Evolutionary conservation across 2,329 filamentous ascomycete genomes (phyloP).

Genomic region (Polytolypa hystricis): DNA sequence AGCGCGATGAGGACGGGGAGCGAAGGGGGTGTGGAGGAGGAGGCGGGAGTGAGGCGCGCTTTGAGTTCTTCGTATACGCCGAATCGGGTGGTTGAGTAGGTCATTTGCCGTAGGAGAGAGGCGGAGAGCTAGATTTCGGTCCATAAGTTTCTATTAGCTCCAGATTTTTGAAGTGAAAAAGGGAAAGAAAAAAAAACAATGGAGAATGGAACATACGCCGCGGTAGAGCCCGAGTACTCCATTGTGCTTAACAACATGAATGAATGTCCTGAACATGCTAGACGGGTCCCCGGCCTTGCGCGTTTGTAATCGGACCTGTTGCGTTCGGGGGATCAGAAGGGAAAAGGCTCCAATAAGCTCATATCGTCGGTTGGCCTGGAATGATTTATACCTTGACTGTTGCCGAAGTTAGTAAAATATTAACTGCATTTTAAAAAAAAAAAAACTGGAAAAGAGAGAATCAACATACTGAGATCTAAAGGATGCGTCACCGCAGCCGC

Average conservation of each 20-base stretch:
- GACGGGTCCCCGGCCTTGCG: constrained; percentile 63
- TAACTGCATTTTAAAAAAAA: not conserved
- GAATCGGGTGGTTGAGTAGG: constrained; percentile 93
- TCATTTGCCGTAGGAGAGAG: constrained; percentile 83
- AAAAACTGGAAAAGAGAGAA: constrained; percentile 1
- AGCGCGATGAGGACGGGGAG: constrained; percentile 72
- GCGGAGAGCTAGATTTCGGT: constrained; percentile 55
- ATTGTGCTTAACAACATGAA: constrained; percentile 65
- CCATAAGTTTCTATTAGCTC: no score
- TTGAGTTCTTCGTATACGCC: constrained; percentile 95
- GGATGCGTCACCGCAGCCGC: constrained; percentile 89
- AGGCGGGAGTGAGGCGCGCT: constrained; percentile 46
- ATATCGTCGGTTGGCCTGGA: no score
- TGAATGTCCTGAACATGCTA: constrained; percentile 76
- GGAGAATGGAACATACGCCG: constrained; percentile 45
- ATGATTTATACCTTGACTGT: constrained; percentile 43
- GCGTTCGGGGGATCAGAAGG: no score
- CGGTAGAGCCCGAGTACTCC: constrained; percentile 75
- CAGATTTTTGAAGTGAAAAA: no score
- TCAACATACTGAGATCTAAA: constrained; percentile 67
- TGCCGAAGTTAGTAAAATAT: constrained; percentile 15
- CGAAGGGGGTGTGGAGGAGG: constrained; percentile 44
- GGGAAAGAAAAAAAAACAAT: constrained; percentile 1
- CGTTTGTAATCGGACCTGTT: constrained; percentile 75
- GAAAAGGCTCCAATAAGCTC: not conserved